Conservation (phyloP, 1,284 basidiomycete species). For the Puccinia sorghi region DNA sequence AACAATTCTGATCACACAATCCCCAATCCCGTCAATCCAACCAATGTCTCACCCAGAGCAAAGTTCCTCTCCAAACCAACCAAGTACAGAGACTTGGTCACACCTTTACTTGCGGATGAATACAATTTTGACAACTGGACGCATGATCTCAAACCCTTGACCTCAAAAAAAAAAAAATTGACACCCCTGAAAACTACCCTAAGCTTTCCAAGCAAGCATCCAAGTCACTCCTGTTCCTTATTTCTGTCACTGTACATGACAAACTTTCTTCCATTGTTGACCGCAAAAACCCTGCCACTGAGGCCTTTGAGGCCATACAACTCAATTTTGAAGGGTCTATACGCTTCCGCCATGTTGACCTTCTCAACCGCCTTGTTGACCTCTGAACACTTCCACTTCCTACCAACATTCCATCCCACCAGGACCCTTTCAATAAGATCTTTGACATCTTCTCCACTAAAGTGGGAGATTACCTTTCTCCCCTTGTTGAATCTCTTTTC, state of each 20-base stretch:
- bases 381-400: neutral
- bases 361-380: neutral
- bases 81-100: neutral
- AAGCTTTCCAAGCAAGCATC: neutral
- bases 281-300: neutral
- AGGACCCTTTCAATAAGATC: slow-evolving; percentile 9
- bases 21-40: neutral
- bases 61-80: too few relatives aligned
- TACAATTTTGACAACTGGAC: slow-evolving; percentile 8
- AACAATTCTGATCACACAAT: too few relatives aligned
- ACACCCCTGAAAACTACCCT: neutral
- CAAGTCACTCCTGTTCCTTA: neutral
- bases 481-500: slow-evolving; percentile 1
- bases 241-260: neutral
- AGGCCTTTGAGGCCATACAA: neutral
- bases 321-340: neutral
- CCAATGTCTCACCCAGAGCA: too few relatives aligned
- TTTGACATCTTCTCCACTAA: neutral
- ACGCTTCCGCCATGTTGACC: neutral
- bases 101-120: neutral
- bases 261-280: neutral
- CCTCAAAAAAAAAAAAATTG: neutral
- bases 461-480: neutral
- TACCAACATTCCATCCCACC: neutral
- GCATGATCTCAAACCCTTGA: neutral